A percentile compares a stretch with the other conserved stretches of the same genome.
These are phyloP conservation scores for Halophytophthora batemanensis DNA, from an alignment of 352 stramenopile genomes.

Conservation along the genomic window DNA sequence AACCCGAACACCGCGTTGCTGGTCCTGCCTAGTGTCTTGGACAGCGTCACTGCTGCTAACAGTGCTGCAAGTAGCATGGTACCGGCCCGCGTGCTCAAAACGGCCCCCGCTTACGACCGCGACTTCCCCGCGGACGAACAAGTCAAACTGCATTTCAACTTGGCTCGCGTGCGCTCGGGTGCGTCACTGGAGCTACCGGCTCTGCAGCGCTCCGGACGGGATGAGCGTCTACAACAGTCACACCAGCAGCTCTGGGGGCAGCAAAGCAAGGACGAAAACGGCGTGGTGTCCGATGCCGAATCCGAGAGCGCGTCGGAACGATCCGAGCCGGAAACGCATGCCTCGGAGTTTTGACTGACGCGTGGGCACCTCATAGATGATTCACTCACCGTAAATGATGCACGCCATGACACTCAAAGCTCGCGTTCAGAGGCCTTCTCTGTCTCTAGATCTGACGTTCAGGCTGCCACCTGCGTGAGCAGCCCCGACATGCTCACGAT, in stretches of 20 bases:
- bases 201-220: slow-evolving; percentile 14
- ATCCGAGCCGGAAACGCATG: slow-evolving; percentile 33
- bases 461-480: slow-evolving; percentile 14
- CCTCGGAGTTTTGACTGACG: slow-evolving; percentile 28
- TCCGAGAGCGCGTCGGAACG: slow-evolving; percentile 18
- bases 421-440: slow-evolving; percentile 11
- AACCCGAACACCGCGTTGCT: slow-evolving; percentile 5
- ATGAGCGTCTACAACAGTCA: slow-evolving; percentile 6
- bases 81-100: slow-evolving; percentile 13
- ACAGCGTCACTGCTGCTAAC: neutral
- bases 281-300: slow-evolving; percentile 12
- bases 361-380: slow-evolving; percentile 4
- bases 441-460: slow-evolving; percentile 3
- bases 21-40: slow-evolving; percentile 20
- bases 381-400: slow-evolving; percentile 1
- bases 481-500: slow-evolving; percentile 63
- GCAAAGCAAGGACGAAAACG: slow-evolving; percentile 21
- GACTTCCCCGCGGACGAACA: slow-evolving; percentile 5
- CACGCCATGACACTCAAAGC: neutral
- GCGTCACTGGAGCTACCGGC: slow-evolving; percentile 23
- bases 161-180: slow-evolving; percentile 14
- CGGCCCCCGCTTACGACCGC: slow-evolving; percentile 16
- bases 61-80: neutral
- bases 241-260: slow-evolving; percentile 4
- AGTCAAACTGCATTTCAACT: slow-evolving; percentile 11